These are phyloP conservation scores for Talaromyces rugulosus DNA, from an alignment of 2,329 filamentous ascomycete species.

Conservation along the genomic window DNA sequence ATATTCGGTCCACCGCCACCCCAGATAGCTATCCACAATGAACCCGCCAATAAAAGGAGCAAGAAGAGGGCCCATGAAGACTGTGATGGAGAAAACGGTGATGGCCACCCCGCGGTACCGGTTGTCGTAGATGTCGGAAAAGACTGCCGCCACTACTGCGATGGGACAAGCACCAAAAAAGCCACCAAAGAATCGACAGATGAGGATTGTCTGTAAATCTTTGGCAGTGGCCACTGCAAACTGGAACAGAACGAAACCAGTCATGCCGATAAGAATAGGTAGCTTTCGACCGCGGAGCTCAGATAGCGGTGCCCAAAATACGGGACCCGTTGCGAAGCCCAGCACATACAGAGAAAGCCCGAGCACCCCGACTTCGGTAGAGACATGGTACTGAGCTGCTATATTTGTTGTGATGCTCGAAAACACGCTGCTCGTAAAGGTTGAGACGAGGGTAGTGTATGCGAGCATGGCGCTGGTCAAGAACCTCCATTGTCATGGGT, in stretches of 20 bases:
- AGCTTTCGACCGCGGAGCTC: slow-evolving; percentile 48
- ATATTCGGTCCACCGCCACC: slow-evolving; percentile 55
- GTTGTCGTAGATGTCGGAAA: slow-evolving; percentile 55
- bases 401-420: slow-evolving; percentile 61
- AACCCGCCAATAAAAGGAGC: slow-evolving; percentile 55
- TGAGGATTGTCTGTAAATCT: slow-evolving; percentile 50
- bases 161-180: slow-evolving; percentile 53
- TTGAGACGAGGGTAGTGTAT: slow-evolving; percentile 52
- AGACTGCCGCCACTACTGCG: slow-evolving; percentile 52
- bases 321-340: slow-evolving; percentile 47
- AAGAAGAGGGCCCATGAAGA: slow-evolving; percentile 50
- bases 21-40: slow-evolving; percentile 47
- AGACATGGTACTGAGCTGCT: slow-evolving; percentile 56
- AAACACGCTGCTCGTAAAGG: slow-evolving; percentile 63
- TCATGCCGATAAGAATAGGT: slow-evolving; percentile 46
- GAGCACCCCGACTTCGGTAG: slow-evolving; percentile 35
- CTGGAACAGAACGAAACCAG: slow-evolving; percentile 50
- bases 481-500: slow-evolving; percentile 14
- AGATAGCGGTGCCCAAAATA: slow-evolving; percentile 51
- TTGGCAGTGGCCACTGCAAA: slow-evolving; percentile 48
- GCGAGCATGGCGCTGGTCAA: slow-evolving; percentile 25
- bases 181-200: slow-evolving; percentile 51
- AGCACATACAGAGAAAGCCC: slow-evolving; percentile 42
- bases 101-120: slow-evolving; percentile 41
- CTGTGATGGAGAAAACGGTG: slow-evolving; percentile 49